Evolutionary conservation across 495 filamentous ascomycete genomes (phyloP), one percentile per base, ranked within the genome.

Genomic region (Cercophora scortea): DNA sequence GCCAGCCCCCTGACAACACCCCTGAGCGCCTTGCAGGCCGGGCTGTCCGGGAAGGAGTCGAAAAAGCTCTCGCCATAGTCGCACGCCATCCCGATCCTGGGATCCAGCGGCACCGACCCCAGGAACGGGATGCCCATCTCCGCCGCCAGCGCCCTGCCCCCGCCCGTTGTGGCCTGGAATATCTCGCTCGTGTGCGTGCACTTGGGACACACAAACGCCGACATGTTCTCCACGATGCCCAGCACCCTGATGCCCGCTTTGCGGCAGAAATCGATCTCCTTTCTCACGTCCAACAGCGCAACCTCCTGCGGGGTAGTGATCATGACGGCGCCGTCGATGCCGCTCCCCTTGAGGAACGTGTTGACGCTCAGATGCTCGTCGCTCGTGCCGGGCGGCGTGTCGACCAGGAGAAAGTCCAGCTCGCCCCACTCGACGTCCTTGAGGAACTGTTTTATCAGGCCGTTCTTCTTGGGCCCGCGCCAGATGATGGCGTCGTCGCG

Each of bases 51-150:
- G 66, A 86, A 98, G 42, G 81, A 79, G 52, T 97, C 90, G 59
- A 97, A 88, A 69, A 96, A 97, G 65, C 90, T 96, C 79, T 97
- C 94, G 1, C 93, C 93, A 69, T 87, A 96, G 64, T 98, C 93
- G 61, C 91, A 94, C 4, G 90, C 83, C 87, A 96, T 95, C 1
- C 93, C 91, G 49, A 98, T 91, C 45, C 92, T 75, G 5, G 93
- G 92, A 59, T 98, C 93, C 42, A 98, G 71, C 38, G 93, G 93
- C n/a, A 98, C 91, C 18, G 84, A 78, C 1, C 93, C 93, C 16
- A 98, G 69, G 63, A 93, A 97, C 1, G 87, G 85, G 13, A 98
- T 87, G 6, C 79, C 78, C 77, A 87, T 89, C 64, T 95, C 90
- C 69, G 83, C 77, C 3, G 91, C 92, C 52, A 98, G 65, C 38